A percentile compares a stretch with the other conserved stretches of the same genome.
Conservation (phyloP, 1,284 basidiomycete genomes). For the Sphaerobolus stellatus region DNA sequence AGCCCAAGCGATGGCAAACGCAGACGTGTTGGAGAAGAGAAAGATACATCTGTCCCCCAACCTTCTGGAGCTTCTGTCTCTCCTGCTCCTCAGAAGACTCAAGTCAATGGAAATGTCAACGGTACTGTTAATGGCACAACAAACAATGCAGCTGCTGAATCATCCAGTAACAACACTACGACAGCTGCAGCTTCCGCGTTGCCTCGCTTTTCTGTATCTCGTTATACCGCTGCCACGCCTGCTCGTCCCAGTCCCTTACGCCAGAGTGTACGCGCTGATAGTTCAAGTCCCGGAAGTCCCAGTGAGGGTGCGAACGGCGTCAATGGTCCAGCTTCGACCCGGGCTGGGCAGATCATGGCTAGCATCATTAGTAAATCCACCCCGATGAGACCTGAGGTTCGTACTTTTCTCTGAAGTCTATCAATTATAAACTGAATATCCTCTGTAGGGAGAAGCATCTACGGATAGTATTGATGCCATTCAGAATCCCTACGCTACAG, state of each 20-base stretch:
- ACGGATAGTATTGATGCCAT: too few relatives aligned
- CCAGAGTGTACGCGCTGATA: constrained; percentile 55
- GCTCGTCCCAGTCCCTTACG: constrained; percentile 66
- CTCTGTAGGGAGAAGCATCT: too few relatives aligned
- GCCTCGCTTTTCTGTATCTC: constrained; percentile 38
- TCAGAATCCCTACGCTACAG: constrained; percentile 67
- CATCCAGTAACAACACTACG: constrained; percentile 27
- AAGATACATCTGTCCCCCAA: constrained; percentile 33
- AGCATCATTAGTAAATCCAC: constrained; percentile 67
- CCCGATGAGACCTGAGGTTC: constrained; percentile 43
- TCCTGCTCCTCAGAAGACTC: constrained; percentile 1
- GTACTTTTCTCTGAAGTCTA: too few relatives aligned
- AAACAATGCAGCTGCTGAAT: constrained; percentile 25
- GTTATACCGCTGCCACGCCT: constrained; percentile 54
- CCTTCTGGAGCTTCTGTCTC: constrained; percentile 21
- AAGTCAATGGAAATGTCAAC: constrained; percentile 16
- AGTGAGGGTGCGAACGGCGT: constrained; percentile 41
- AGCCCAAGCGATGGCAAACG: constrained; percentile 61
- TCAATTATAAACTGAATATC: too few relatives aligned
- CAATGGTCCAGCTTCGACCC: constrained; percentile 15
- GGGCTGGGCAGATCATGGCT: constrained; percentile 63
- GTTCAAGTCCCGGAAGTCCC: constrained; percentile 22
- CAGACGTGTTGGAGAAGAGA: constrained; percentile 53
- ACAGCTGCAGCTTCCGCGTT: constrained; percentile 35
- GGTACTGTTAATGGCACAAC: constrained; percentile 14